Evolutionary conservation across 2,329 filamentous ascomycete genomes (phyloP), one percentile per base, ranked within the genome.

Genomic region (Cadophora malorum): DNA sequence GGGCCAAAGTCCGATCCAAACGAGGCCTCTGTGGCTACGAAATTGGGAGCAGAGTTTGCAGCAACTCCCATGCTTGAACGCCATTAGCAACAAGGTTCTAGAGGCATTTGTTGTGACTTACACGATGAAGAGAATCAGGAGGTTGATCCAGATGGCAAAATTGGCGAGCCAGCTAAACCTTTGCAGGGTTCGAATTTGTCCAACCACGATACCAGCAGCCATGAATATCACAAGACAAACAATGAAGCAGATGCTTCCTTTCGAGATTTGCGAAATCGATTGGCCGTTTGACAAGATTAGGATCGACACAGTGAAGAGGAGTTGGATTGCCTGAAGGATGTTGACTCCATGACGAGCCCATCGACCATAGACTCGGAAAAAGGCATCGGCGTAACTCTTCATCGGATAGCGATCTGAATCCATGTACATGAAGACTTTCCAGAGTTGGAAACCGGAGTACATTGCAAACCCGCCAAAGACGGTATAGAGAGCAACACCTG

Each of bases 101-200:
- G 16, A 1, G 8, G 6, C 19, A 19, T n/a, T 25, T 8, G 21
- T 10, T 35, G 0, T 23, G n/a, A 73, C 74, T 69, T 69, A 77
- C 75, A 70, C 74, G 68, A 88, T 83, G 70, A 88, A 81, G 61
- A 88, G 84, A 70, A 85, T 80, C 45, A 84, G 72, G 25, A 88
- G 70, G 69, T 87, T 88, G 62, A 88, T 72, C 83, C 84, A 88
- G 10, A 88, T 82, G 1, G 85, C 82, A 19, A 83, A 72, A 69
- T 86, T 88, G 16, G 86, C 85, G 0, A 88, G 75, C 82, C 83
- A 87, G 4, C 84, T 83, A 63, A 85, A 84, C 10, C 79, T 78
- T 72, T 85, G 81, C 41, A 89, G 78, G 0, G 85, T 87, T 7
- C 86, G 81, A 56, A 89, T 83, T 71, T 88, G 86, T 3, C 84